These are phyloP conservation scores for Handroanthus guayacan DNA, from an alignment of 257 asterid species.

Conservation along the genomic window DNA sequence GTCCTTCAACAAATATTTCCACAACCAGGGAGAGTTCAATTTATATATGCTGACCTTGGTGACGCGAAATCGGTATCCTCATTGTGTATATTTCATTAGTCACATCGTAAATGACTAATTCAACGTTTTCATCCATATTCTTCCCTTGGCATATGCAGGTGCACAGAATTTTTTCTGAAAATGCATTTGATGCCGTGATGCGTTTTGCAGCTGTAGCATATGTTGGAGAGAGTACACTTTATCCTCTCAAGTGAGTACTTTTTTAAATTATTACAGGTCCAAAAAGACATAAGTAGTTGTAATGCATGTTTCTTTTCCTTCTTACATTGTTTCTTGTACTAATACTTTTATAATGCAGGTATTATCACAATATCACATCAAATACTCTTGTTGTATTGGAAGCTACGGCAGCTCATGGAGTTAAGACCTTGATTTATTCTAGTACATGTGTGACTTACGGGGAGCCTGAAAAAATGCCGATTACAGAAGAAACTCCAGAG, in stretches of 20 bases:
- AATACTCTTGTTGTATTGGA: constrained; percentile 27
- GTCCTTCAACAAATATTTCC: not conserved
- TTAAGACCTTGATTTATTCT: constrained; percentile 39
- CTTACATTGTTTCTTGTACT: not conserved
- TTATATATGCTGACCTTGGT: constrained; percentile 9
- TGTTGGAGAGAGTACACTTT: not conserved
- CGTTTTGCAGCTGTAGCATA: constrained; percentile 9
- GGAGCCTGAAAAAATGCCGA: constrained; percentile 42
- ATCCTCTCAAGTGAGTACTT: not conserved
- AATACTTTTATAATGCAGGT: not conserved
- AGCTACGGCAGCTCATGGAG: constrained; percentile 40
- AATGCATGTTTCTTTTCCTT: not conserved
- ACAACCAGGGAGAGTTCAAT: not conserved
- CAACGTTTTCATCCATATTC: not conserved
- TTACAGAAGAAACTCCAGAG: constrained; percentile 41
- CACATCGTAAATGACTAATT: not conserved
- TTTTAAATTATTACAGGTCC: too few species aligned
- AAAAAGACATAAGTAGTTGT: not conserved
- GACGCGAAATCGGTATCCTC: not conserved
- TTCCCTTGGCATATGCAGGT: not conserved
- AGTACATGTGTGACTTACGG: constrained; percentile 44
- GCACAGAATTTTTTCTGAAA: not conserved
- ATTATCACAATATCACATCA: constrained; percentile 2
- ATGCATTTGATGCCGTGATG: constrained; percentile 8
- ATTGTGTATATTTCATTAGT: not conserved